A percentile compares a stretch with the other conserved stretches of the same genome.
These are phyloP conservation scores for Penicillium freii DNA, from an alignment of 2,329 filamentous ascomycete genomes.

Conservation along the genomic window DNA sequence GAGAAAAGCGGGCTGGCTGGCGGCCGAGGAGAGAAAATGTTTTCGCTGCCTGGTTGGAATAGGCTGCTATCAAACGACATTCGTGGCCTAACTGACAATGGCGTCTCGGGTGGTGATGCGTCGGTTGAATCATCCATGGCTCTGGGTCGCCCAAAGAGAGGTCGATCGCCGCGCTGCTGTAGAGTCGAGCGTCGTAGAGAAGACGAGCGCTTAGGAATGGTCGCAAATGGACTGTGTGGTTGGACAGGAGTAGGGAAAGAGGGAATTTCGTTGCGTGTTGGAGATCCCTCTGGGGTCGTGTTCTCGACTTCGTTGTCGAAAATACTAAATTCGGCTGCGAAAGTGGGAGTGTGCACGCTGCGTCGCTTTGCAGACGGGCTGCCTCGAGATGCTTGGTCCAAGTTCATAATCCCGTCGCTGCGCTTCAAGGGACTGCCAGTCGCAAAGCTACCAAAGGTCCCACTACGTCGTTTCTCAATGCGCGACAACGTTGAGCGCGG, in stretches of 20 bases:
- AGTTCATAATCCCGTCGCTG: slow-evolving; percentile 83
- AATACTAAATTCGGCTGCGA: slow-evolving; percentile 67
- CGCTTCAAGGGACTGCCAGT: slow-evolving; percentile 84
- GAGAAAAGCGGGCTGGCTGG: slow-evolving; percentile 48
- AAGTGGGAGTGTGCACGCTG: slow-evolving; percentile 74
- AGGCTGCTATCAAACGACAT: slow-evolving; percentile 75
- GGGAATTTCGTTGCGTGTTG: slow-evolving; percentile 26
- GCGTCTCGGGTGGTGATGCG: slow-evolving; percentile 53
- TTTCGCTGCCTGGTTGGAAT: slow-evolving; percentile 63
- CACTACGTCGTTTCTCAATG: slow-evolving; percentile 51
- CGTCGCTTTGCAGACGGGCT: slow-evolving; percentile 89
- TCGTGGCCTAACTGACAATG: slow-evolving; percentile 64
- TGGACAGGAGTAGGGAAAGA: slow-evolving; percentile 36
- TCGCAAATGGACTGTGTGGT: slow-evolving; percentile 49
- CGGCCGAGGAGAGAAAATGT: slow-evolving; percentile 62
- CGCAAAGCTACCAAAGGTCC: slow-evolving; percentile 50
- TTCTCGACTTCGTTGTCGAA: slow-evolving; percentile 58
- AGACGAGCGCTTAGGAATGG: slow-evolving; percentile 66
- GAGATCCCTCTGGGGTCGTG: slow-evolving; percentile 28
- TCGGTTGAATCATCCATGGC: slow-evolving; percentile 45
- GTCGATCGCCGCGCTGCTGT: slow-evolving; percentile 74
- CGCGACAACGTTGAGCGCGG: slow-evolving; percentile 44
- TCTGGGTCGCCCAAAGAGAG: slow-evolving; percentile 49
- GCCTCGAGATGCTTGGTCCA: slow-evolving; percentile 73
- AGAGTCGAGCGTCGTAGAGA: slow-evolving; percentile 83